phyloP scores from a whole-genome alignment of 257 asterid genomes.

The Vinca minor region DNA sequence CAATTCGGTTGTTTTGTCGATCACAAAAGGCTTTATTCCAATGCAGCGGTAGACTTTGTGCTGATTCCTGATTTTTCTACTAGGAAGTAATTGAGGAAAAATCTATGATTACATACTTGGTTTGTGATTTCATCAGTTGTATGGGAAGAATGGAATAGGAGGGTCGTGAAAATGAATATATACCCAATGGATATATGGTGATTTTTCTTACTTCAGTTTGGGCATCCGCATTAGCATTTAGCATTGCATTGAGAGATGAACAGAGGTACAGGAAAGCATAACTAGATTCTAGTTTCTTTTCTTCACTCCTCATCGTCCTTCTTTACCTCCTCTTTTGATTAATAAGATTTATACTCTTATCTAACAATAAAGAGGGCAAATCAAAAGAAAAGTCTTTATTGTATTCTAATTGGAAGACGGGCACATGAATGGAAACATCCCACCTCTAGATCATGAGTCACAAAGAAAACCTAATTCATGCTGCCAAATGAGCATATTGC shows the following conservation, averaged over 20 bases:
- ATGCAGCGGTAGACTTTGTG: background rate
- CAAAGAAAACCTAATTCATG: background rate
- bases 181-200: background rate
- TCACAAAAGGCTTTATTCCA: background rate
- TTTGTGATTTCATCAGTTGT: background rate
- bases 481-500: background rate
- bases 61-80: background rate
- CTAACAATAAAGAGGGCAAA: background rate
- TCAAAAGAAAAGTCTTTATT: background rate
- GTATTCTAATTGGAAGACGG: background rate
- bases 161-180: background rate
- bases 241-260: background rate
- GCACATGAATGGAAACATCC: background rate
- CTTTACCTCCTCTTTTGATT: background rate
- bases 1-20: background rate
- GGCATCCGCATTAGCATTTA: background rate
- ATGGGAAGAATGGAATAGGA: background rate
- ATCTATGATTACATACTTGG: background rate
- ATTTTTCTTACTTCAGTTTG: too few relatives aligned
- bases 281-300: background rate
- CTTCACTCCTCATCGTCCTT: background rate
- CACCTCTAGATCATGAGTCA: background rate
- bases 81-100: background rate
- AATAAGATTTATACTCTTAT: background rate
- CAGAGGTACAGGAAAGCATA: background rate